Base-by-base conservation (phyloP, 2,329 filamentous ascomycete genomes). In the Acephala macrosclerotiorum region DNA sequence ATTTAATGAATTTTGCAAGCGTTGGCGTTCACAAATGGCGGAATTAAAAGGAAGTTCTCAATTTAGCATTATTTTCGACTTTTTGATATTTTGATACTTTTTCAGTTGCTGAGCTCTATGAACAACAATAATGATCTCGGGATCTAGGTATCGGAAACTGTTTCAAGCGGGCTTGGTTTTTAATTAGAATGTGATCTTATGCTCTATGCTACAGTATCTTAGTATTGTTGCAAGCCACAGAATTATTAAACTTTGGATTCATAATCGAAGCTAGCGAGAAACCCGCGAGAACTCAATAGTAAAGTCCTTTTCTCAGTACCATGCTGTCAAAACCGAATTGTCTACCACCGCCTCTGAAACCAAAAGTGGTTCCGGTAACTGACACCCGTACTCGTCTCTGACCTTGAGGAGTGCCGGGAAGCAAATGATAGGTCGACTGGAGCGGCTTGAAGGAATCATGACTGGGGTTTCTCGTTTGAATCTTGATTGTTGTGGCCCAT, bases 361-460 rank as follows among this genome's bases (percentile, higher is more conserved):
- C 25, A 55, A 18, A 14, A 55, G 16, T 55, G 51, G 51, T 18
- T 36, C 26, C 7, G 25, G 26, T 8, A 55, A 35, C 26, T 55
- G 12, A 25, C 51, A 36, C 2, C 51, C 51, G 35, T 35, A 55
- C 51, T 55, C 51, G 14, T 55, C 51, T 14, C 16, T 33, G 14
- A 36, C 33, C 33, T 55, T 55, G 25, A 55, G 14, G 14, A 55
- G 51, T 4, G 51, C 51, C 1, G 51, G 51, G 51, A 55, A 55
- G 14, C n/a, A 55, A 7, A 55, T 35, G 18, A 36, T 55, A 11
- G 51, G 45, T 8, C 51, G 51, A 25, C 45, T 49, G 11, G n/a
- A n/a, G 18, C 20, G n/a, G 6, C 20, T 22, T 9, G n/a, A n/a
- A 11, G 8, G 18, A n/a, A 49, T 12, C 11, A 25, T 49, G 4